Percentiles rank a stretch among this genome's conserved stretches.
Evolutionary conservation across 768 basidiomycete genomes (phyloP).

Genomic region (Suillus variegatus): DNA sequence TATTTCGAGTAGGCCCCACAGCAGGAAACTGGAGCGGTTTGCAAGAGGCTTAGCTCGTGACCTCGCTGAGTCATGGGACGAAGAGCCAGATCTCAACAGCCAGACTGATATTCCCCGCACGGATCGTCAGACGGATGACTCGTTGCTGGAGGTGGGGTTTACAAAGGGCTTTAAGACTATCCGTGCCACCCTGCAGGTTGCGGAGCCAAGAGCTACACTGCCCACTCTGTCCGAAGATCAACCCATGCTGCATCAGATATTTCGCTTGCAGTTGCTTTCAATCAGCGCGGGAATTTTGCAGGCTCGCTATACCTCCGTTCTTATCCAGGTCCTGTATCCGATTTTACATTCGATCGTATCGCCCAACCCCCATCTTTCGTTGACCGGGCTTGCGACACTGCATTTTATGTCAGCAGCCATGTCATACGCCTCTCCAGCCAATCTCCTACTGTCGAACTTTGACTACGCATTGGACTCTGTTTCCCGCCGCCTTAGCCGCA

Average conservation of each 20-base stretch:
- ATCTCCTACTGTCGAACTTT: conserved; percentile 90
- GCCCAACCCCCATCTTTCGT: conserved; percentile 60
- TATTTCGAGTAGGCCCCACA: conserved; percentile 25
- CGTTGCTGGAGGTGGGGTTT: conserved; percentile 54
- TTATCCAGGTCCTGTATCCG: conserved; percentile 83
- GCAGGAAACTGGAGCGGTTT: conserved; percentile 62
- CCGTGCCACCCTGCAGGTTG: conserved; percentile 56
- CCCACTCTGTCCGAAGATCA: conserved; percentile 42
- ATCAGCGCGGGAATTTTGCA: conserved; percentile 72
- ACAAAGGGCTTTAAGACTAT: conserved; percentile 66
- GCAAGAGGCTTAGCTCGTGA: conserved; percentile 61
- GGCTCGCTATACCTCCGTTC: conserved; percentile 66
- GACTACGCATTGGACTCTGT: conserved; percentile 95
- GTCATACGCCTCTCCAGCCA: conserved; percentile 87
- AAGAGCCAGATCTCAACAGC: conserved; percentile 33
- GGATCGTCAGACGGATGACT: conserved; percentile 30
- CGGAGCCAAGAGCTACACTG: conserved; percentile 32
- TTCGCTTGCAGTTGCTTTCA: conserved; percentile 76
- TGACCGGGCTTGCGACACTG: conserved; percentile 77
- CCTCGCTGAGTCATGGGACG: conserved; percentile 75
- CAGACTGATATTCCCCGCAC: conserved; percentile 19
- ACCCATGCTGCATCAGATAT: conserved; percentile 63
- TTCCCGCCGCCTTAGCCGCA: conserved; percentile 75
- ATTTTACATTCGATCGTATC: conserved; percentile 86
- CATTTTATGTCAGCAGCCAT: conserved; percentile 68